Percentiles rank a stretch among this genome's conserved stretches.
Conservation (phyloP, 345 rosid species). For the Arabis alpina region DNA sequence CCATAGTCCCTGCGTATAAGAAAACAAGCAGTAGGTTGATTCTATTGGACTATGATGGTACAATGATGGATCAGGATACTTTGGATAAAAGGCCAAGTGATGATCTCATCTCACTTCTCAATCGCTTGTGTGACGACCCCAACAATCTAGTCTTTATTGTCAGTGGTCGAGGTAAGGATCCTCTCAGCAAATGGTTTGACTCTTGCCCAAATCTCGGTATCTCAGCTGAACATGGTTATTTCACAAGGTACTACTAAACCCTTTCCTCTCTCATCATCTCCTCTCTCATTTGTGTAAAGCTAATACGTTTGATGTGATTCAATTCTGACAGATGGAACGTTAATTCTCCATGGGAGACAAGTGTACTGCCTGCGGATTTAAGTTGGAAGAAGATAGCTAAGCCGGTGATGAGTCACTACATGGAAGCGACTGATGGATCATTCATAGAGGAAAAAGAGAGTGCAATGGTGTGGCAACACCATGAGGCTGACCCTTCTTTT, state of each 20-base stretch:
- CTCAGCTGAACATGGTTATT: conserved; percentile 89
- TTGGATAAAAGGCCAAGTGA: conserved; percentile 62
- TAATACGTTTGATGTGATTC: conserved; percentile 3
- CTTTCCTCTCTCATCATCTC: not conserved
- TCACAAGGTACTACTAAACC: conserved; percentile 56
- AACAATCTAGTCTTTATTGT: conserved; percentile 72
- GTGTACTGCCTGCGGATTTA: conserved; percentile 46
- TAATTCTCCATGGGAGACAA: conserved; percentile 64
- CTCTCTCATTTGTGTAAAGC: conserved; percentile 2
- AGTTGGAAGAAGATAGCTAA: conserved; percentile 71
- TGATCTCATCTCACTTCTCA: conserved; percentile 60
- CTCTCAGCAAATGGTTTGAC: conserved; percentile 73
- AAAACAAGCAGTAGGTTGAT: conserved; percentile 61
- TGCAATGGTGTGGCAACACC: conserved; percentile 88
- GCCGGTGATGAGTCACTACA: conserved; percentile 81
- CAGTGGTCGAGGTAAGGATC: conserved; percentile 81
- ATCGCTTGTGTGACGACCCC: conserved; percentile 70
- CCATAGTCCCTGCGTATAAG: conserved; percentile 60
- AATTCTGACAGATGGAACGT: conserved; percentile 56
- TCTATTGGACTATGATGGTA: conserved; percentile 87
- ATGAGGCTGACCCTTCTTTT: conserved; percentile 70
- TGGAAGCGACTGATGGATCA: conserved; percentile 83
- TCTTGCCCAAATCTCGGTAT: conserved; percentile 68
- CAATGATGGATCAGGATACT: conserved; percentile 59
- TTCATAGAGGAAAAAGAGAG: conserved; percentile 77